These are phyloP conservation scores for Skeletonema grethae DNA, from an alignment of 108 stramenopile species.

Conservation along the genomic window DNA sequence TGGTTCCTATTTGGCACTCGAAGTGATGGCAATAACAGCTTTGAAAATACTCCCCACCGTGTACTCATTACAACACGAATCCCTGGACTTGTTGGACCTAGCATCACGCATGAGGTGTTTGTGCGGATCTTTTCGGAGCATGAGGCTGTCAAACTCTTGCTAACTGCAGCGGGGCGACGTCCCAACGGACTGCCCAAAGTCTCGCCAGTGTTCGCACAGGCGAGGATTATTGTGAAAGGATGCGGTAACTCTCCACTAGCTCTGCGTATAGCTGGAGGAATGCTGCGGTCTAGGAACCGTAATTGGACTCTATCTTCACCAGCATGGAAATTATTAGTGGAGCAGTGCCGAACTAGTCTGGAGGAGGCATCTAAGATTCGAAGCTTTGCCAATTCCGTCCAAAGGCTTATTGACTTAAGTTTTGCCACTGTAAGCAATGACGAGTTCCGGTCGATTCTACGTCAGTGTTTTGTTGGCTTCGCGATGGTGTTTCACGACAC, in stretches of 20 bases:
- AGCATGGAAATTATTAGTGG: conserved; percentile 74
- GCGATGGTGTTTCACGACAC: conserved; percentile 85
- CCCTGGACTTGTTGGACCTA: conserved; percentile 71
- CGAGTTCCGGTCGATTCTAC: conserved; percentile 56
- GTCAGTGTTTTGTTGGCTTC: conserved; percentile 84
- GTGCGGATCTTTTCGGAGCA: conserved; percentile 87
- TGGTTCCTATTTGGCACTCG: conserved; percentile 82
- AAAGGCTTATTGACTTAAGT: conserved; percentile 75
- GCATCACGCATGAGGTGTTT: conserved; percentile 83
- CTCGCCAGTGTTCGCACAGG: conserved; percentile 84
- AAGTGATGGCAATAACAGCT: conserved; percentile 39
- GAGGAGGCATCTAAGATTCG: conserved; percentile 85
- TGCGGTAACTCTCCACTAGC: conserved; percentile 89
- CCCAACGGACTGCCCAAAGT: conserved; percentile 78
- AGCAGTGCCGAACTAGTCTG: conserved; percentile 76
- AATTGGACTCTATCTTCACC: conserved; percentile 86
- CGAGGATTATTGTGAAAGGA: conserved; percentile 83
- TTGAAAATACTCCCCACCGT: conserved; percentile 61
- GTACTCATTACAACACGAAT: conserved; percentile 79
- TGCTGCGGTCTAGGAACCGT: conserved; percentile 80
- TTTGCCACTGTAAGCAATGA: conserved; percentile 73
- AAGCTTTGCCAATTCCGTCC: conserved; percentile 84
- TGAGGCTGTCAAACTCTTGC: conserved; percentile 85
- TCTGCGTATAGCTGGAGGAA: conserved; percentile 78
- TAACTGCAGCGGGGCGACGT: conserved; percentile 80